Evolutionary conservation across 352 stramenopile genomes (phyloP).

Genomic region (Elongisporangium anandrum): DNA sequence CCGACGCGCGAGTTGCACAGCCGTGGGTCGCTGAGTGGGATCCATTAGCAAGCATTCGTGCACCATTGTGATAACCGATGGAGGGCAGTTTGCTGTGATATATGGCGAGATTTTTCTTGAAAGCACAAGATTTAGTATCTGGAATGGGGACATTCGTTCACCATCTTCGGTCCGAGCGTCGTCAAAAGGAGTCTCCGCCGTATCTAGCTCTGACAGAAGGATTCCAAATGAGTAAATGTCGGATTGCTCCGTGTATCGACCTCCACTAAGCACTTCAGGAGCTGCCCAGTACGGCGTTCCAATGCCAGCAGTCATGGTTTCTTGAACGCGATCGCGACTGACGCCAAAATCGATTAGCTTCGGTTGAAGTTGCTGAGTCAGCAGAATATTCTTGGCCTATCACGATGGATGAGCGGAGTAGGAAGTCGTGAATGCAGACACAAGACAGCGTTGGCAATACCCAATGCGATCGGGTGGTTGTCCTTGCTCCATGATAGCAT

Average conservation of each 20-base stretch:
- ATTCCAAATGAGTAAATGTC: too few species aligned
- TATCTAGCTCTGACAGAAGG: too few species aligned
- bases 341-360: conserved; percentile 42
- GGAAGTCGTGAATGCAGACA: conserved; percentile 29
- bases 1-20: too few species aligned
- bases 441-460: conserved; percentile 21
- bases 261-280: conserved; percentile 61
- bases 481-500: conserved; percentile 13
- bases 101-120: too few species aligned
- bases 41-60: too few species aligned
- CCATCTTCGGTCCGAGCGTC: too few species aligned
- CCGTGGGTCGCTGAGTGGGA: too few species aligned
- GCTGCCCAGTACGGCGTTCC: conserved; percentile 81
- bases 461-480: conserved; percentile 25
- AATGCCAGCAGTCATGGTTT: conserved; percentile 47
- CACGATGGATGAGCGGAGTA: conserved; percentile 29
- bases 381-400: conserved; percentile 34
- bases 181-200: not conserved
- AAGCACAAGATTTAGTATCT: too few species aligned
- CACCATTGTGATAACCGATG: too few species aligned
- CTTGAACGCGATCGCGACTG: conserved; percentile 17
- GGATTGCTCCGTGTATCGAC: conserved; percentile 16
- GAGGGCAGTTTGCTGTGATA: too few species aligned
- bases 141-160: too few species aligned
- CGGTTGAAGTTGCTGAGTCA: conserved; percentile 16